Evolutionary conservation across 1,139 yeast species (phyloP), one percentile per base, ranked within the genome.

Genomic region (Nematodospora anomalae): DNA sequence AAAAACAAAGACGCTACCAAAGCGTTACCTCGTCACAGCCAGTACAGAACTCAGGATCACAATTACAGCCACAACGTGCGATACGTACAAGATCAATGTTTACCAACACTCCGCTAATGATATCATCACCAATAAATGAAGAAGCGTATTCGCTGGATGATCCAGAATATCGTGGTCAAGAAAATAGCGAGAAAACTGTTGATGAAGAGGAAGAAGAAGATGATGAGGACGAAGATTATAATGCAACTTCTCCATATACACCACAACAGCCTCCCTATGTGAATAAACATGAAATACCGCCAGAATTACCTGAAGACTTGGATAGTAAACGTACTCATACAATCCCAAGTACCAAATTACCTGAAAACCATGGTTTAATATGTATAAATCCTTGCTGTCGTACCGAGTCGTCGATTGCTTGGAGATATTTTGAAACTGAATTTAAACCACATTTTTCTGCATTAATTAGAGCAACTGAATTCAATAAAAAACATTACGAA

Each of bases 351-450:
- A 51, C 59, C 16, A 67, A 67, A 46, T 51, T 71, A 21, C 71
- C 73, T 3, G 55, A 57, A 18, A 52, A 64, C 39, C 76, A 71
- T 47, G 73, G 70, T 7, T 53, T 71, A 33, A 47, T 60, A 0
- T 73, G 78, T 50, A 65, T 63, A 10, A 72, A 73, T 47, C 56
- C 62, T 24, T 71, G 71, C 45, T 73, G 79, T 51, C 60, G 61
- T 3, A 68, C 76, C 3, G 51, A 48, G 12, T 55, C 57, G n/a
- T 64, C 74, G 5, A 64, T 66, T 10, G 64, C 69, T 10, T 73
- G 79, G 79, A 55, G 76, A 35, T 70, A 65, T 42, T 68, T 71
- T 48, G 76, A 70, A 50, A 60, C 70, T 14, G 70, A 65, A 27
- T 64, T 61, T 43, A 67, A 62, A 39, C 63, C 70, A 6, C 67